Evolutionary conservation across 2,329 filamentous ascomycete genomes (phyloP), one percentile per base, ranked within the genome.

Genomic region (Calonectria hawksworthii): DNA sequence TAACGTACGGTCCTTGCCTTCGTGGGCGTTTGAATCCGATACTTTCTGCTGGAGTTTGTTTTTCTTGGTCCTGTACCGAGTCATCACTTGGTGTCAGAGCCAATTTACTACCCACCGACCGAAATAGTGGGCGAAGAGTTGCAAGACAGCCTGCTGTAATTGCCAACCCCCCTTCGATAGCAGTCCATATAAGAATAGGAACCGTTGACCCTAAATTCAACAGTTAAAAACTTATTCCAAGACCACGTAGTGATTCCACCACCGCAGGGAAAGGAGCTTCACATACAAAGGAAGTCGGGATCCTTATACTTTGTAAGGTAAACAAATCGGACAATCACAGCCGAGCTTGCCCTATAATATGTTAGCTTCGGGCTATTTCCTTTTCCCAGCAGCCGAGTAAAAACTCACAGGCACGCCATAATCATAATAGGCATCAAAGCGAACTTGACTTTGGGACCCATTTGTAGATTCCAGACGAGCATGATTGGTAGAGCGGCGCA

Each of bases 391-490:
- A 36, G 9, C 21, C n/a, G 18, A 65, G n/a, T 11, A 14, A n/a
- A 4, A 32, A 80, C 80, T 72, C 79, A 82, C 85, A 87, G 75
- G 74, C 90, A 90, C 23, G 90, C 91, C 82, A 92, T 85, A 13
- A 86, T 86, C 56, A 92, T 82, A 59, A 92, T 86, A 4, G 84
- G 84, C 3, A 86, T 86, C 44, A 91, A 82, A 1, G 89, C 84
- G 11, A 84, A 51, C 78, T 91, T 92, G 0, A 87, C 88, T 65
- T 84, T 85, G 1, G 74, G 75, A 51, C 86, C 86, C 86, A 92
- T 90, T 64, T 90, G 86, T 18, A 91, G 79, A 21, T 86, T 84
- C 84, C 85, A 88, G 0, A 92, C 85, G 7, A 92, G 84, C 72
- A 87, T 87, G 7, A 89, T 85, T 0, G 88, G 89, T n/a, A 90